Percentiles rank a stretch among this genome's conserved stretches.
Evolutionary conservation across 2,329 filamentous ascomycete genomes (phyloP).

Genomic region (Neofusicoccum parvum): DNA sequence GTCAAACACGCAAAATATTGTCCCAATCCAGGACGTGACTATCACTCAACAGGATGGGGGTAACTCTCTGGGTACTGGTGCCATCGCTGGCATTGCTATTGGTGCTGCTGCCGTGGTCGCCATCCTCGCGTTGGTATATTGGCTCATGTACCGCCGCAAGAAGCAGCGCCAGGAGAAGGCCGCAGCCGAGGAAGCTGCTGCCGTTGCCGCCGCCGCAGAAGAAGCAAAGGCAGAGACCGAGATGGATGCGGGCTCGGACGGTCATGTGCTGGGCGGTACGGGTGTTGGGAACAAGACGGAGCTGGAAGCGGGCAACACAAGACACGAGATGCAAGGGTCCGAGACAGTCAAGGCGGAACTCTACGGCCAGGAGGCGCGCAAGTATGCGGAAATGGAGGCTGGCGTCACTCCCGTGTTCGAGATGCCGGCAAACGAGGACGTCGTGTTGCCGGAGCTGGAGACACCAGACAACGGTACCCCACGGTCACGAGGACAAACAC

Average conservation of each 20-base stretch:
- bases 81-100: slow-evolving; percentile 33
- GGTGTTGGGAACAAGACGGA: slow-evolving; percentile 5
- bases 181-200: background rate
- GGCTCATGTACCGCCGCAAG: slow-evolving; percentile 24
- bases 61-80: slow-evolving; percentile 26
- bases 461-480: slow-evolving; percentile 2
- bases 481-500: background rate
- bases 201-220: background rate
- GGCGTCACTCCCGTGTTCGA: background rate
- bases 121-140: slow-evolving; percentile 24
- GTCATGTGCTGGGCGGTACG: background rate
- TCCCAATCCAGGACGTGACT: slow-evolving; percentile 27
- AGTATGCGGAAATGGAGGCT: slow-evolving; percentile 9
- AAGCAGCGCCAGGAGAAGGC: slow-evolving; percentile 10
- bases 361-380: slow-evolving; percentile 10
- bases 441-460: slow-evolving; percentile 13
- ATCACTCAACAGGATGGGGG: background rate
- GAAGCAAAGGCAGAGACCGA: background rate
- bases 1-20: slow-evolving; percentile 43
- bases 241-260: slow-evolving; percentile 7
- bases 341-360: slow-evolving; percentile 5
- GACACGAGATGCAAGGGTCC: slow-evolving; percentile 15
- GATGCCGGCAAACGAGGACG: slow-evolving; percentile 13
- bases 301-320: background rate
- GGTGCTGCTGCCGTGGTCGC: slow-evolving; percentile 25